These are phyloP conservation scores for Phaeodactylum tricornutum DNA, from an alignment of 108 stramenopile species.

Conservation along the genomic window DNA sequence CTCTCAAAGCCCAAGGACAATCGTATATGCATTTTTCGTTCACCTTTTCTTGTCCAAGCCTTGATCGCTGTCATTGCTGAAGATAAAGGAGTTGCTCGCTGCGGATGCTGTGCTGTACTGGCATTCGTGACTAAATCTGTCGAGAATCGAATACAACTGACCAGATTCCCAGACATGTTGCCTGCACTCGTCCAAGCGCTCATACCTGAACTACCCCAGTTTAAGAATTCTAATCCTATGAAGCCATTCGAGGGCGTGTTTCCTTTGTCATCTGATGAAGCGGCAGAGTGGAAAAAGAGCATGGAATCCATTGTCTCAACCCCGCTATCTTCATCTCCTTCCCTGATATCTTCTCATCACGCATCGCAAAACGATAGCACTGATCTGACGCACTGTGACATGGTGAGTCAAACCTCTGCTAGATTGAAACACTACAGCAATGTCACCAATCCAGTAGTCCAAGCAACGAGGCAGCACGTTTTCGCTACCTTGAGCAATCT, in stretches of 20 bases:
- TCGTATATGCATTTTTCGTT: conserved; percentile 56
- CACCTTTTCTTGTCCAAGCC: conserved; percentile 43
- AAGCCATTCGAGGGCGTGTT: too few species aligned
- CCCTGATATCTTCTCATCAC: too few species aligned
- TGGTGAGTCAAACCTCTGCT: too few species aligned
- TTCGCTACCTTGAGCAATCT: conserved; percentile 59
- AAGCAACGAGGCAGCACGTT: conserved; percentile 39
- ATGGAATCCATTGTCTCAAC: too few species aligned
- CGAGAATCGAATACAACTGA: conserved; percentile 53
- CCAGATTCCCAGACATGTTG: conserved; percentile 44
- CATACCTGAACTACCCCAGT: conserved; percentile 12
- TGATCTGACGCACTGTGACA: too few species aligned
- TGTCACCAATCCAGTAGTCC: too few species aligned
- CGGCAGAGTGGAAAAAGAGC: too few species aligned
- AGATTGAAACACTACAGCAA: too few species aligned
- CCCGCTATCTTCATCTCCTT: too few species aligned
- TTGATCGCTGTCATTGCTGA: conserved; percentile 41
- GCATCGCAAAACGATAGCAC: too few species aligned
- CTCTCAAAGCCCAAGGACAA: conserved; percentile 50
- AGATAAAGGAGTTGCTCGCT: conserved; percentile 31
- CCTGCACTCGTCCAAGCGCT: conserved; percentile 41
- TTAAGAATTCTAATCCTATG: too few species aligned
- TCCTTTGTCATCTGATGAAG: too few species aligned
- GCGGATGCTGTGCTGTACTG: conserved; percentile 51
- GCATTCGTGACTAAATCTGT: conserved; percentile 49